Evolutionary conservation across 23 red algal species (phyloP).

Genomic region (Gracilariopsis chorda): DNA sequence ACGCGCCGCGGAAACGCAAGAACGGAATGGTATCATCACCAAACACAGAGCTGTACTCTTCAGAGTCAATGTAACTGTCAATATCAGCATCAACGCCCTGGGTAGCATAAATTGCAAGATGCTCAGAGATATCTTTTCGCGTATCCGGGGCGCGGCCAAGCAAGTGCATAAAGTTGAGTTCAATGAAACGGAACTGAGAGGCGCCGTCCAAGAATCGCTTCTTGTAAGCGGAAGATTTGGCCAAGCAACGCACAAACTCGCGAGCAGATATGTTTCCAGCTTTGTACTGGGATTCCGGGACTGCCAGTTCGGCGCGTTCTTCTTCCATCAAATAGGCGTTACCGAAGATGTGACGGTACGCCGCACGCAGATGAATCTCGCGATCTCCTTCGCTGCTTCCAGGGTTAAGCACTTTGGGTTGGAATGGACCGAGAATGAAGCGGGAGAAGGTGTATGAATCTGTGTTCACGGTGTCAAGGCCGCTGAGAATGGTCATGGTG

Average conservation of each 20-base stretch:
- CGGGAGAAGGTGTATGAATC: conserved; percentile 71
- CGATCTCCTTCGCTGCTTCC: conserved; percentile 21
- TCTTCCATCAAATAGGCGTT: conserved; percentile 85
- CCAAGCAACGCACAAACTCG: conserved; percentile 70
- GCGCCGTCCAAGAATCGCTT: conserved; percentile 76
- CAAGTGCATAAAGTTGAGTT: conserved; percentile 86
- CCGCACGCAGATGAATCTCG: conserved; percentile 42
- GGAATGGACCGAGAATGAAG: conserved; percentile 62
- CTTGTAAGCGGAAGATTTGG: conserved; percentile 77
- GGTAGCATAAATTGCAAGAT: conserved; percentile 28
- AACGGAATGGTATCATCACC: conserved; percentile 68
- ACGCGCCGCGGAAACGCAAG: conserved; percentile 74
- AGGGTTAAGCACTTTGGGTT: conserved; percentile 28
- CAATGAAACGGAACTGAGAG: conserved; percentile 64
- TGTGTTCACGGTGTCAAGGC: conserved; percentile 51
- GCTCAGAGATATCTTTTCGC: conserved; percentile 53
- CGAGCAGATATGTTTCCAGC: conserved; percentile 58
- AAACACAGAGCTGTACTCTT: conserved; percentile 77
- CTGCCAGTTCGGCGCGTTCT: conserved; percentile 65
- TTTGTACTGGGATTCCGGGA: conserved; percentile 59
- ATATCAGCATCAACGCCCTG: conserved; percentile 78
- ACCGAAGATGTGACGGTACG: conserved; percentile 72
- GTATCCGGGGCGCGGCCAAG: conserved; percentile 71
- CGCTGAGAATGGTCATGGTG: conserved; percentile 66
- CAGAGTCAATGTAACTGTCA: conserved; percentile 72